These are phyloP conservation scores for Phytopythium kandeliae DNA, from an alignment of 352 stramenopile genomes.

Conservation along the genomic window DNA sequence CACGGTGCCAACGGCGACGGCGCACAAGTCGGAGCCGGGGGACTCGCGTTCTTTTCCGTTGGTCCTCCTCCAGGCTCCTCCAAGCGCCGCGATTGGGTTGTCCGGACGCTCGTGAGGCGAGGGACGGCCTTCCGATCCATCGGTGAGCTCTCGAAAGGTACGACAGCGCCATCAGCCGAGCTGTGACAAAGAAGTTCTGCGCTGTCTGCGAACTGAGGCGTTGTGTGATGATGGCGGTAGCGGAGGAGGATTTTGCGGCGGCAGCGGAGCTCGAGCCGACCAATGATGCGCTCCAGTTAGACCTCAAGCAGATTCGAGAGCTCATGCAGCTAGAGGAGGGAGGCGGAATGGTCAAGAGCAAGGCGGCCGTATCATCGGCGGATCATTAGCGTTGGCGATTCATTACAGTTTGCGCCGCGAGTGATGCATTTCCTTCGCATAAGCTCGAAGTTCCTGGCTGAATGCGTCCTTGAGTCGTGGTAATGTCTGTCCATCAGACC, in stretches of 20 bases:
- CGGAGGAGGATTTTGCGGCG: constrained; percentile 48
- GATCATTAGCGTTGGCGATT: too few species aligned
- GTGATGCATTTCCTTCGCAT: constrained; percentile 4
- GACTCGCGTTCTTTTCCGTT: constrained; percentile 53
- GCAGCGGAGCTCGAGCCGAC: constrained; percentile 53
- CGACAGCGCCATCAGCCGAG: too few species aligned
- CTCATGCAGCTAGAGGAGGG: constrained; percentile 5
- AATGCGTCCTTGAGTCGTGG: too few species aligned
- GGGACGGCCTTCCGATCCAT: constrained; percentile 42
- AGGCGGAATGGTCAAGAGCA: not conserved
- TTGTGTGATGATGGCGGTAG: constrained; percentile 14
- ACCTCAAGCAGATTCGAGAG: constrained; percentile 35
- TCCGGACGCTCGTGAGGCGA: constrained; percentile 72
- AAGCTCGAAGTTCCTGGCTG: not conserved
- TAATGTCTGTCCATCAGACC: too few species aligned
- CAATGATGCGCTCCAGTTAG: constrained; percentile 40
- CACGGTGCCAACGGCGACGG: constrained; percentile 10
- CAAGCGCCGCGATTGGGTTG: constrained; percentile 62
- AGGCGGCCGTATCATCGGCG: too few species aligned
- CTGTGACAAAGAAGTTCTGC: too few species aligned
- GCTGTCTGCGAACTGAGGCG: not conserved
- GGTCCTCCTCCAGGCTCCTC: constrained; percentile 41
- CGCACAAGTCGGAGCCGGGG: constrained; percentile 3
- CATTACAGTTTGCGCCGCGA: too few species aligned
- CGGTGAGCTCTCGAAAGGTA: constrained; percentile 33